Conservation (phyloP, 805 yeast species). For the Suhomyces faveliae region DNA sequence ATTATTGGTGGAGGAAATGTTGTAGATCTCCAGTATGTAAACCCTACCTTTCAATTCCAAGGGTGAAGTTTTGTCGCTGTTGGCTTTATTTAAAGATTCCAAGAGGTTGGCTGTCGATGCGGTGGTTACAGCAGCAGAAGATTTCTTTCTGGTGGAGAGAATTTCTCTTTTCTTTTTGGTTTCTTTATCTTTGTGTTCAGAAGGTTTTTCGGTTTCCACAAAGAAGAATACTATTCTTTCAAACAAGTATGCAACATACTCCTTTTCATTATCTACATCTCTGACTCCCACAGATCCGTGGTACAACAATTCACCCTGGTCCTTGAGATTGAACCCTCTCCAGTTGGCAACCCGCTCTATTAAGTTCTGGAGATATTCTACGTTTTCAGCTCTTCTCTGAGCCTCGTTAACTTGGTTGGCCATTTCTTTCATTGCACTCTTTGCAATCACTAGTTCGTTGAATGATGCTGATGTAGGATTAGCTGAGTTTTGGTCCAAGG, state of each 20-base stretch:
- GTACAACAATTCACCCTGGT: conserved; percentile 81
- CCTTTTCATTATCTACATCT: conserved; percentile 74
- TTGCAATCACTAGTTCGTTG: conserved; percentile 69
- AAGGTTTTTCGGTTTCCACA: conserved; percentile 23
- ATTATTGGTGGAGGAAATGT: conserved; percentile 35
- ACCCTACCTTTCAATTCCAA: conserved; percentile 77
- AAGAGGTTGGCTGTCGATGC: conserved; percentile 35
- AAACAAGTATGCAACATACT: conserved; percentile 85
- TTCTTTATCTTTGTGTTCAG: conserved; percentile 24
- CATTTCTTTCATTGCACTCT: conserved; percentile 74
- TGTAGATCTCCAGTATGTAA: conserved; percentile 63
- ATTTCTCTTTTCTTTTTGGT: conserved; percentile 37
- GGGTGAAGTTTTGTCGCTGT: conserved; percentile 22
- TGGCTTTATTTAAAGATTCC: conserved; percentile 33
- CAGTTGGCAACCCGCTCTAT: conserved; percentile 80
- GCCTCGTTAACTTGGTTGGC: conserved; percentile 90
- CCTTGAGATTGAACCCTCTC: conserved; percentile 80
- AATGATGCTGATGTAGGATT: conserved; percentile 31
- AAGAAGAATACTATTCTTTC: conserved; percentile 60
- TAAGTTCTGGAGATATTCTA: conserved; percentile 64
- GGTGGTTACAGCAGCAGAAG: conserved; percentile 43
- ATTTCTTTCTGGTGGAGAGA: conserved; percentile 50
- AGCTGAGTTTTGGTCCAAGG: conserved; percentile 8
- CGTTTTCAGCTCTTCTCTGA: conserved; percentile 87
- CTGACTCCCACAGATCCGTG: conserved; percentile 69